Evolutionary conservation across 169 alveolate species (phyloP).

Genomic region (Cryptosporidium tyzzeri): DNA sequence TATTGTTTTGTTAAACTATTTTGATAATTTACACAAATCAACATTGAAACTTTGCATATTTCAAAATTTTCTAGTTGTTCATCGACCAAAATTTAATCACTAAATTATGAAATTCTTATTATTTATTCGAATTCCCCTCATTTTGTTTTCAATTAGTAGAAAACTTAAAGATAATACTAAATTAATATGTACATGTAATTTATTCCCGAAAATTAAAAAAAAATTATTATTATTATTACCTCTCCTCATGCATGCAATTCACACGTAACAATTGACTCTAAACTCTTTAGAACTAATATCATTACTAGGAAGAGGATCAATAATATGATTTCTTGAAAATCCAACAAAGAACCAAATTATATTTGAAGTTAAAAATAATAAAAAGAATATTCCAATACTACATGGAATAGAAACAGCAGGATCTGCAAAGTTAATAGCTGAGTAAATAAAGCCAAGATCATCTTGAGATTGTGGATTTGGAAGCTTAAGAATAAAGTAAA

Average conservation of each 20-base stretch:
- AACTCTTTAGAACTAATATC: not conserved
- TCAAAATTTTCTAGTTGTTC: too few relatives aligned
- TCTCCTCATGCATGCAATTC: not conserved
- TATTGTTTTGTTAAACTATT: too few relatives aligned
- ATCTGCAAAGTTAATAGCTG: conserved; percentile 73
- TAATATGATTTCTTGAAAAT: conserved; percentile 47
- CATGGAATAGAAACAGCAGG: conserved; percentile 70
- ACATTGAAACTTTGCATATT: not conserved
- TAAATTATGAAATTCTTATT: too few relatives aligned
- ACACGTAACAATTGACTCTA: conserved; percentile 60
- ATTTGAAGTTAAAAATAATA: conserved; percentile 37
- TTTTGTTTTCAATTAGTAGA: too few relatives aligned
- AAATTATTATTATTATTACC: too few relatives aligned
- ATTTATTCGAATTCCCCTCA: not conserved
- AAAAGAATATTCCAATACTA: conserved; percentile 41
- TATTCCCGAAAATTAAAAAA: too few relatives aligned
- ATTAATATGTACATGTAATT: not conserved
- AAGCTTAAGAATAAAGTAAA: conserved; percentile 30
- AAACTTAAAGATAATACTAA: too few relatives aligned
- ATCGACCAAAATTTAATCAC: too few relatives aligned
- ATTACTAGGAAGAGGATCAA: conserved; percentile 63
- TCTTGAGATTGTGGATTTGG: conserved; percentile 68
- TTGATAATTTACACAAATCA: not conserved
- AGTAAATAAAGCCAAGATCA: conserved; percentile 65
- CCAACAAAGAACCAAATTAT: conserved; percentile 72